Conservation (phyloP, 2,329 filamentous ascomycete genomes). For the Dryadomyces quercus-mongolicae region DNA sequence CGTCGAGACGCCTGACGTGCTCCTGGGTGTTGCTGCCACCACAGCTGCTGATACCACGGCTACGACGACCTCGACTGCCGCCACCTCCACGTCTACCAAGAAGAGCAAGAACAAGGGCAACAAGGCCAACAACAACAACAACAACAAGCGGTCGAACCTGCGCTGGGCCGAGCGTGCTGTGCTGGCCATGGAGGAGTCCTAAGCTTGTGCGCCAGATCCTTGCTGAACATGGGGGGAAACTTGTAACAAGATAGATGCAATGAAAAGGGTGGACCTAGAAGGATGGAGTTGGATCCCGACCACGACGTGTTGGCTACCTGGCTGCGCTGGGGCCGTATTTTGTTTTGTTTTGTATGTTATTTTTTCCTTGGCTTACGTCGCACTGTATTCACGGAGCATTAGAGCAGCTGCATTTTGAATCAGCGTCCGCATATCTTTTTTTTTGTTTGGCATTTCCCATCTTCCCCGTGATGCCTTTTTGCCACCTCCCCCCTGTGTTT, state of each 20-base stretch:
- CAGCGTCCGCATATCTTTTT: no score
- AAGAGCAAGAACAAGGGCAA: neutral
- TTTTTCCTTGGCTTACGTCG: neutral
- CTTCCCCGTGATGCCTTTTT: no score
- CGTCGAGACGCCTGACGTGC: conserved; percentile 1
- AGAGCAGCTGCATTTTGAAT: no score
- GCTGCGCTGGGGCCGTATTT: neutral
- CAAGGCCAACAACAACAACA: neutral
- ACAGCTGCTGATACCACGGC: neutral
- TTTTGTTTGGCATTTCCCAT: no score
- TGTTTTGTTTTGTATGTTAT: neutral
- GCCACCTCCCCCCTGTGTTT: no score
- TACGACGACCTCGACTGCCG: neutral
- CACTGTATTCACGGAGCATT: neutral
- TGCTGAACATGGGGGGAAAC: neutral
- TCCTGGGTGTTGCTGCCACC: neutral
- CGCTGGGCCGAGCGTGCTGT: conserved; percentile 1
- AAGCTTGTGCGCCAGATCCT: neutral
- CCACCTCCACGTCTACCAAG: neutral
- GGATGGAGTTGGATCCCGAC: neutral
- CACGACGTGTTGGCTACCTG: neutral
- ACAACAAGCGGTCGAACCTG: neutral
- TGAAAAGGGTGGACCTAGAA: neutral
- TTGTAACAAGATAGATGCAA: neutral
- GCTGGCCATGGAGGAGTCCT: neutral